These are phyloP conservation scores for Tillandsia fasciculata DNA, from an alignment of 176 grass and related monocot genomes.

Conservation along the genomic window DNA sequence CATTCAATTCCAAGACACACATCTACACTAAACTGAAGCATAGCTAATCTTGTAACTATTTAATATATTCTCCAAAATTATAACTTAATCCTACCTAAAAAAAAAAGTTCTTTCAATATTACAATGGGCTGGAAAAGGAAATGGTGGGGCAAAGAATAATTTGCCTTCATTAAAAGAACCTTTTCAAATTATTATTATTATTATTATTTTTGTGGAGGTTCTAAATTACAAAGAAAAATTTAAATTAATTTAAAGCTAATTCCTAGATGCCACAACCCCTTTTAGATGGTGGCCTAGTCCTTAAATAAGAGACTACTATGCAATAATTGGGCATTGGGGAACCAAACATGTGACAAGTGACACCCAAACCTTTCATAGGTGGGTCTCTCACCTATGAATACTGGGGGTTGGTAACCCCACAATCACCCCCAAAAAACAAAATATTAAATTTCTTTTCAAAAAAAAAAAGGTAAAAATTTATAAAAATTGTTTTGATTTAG, in stretches of 20 bases:
- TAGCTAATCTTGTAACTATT: neutral
- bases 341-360: constrained; percentile 30
- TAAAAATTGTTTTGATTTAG: too few species aligned
- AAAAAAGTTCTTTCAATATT: neutral
- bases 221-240: too few species aligned
- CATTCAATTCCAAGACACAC: too few species aligned
- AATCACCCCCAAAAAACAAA: too few species aligned
- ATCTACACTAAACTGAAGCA: neutral
- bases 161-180: neutral
- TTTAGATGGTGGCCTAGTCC: constrained; percentile 34
- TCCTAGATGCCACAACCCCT: constrained; percentile 30
- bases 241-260: constrained; percentile 18
- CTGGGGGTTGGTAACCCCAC: neutral
- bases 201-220: too few species aligned
- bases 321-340: constrained; percentile 21
- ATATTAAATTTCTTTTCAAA: too few species aligned
- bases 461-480: too few species aligned
- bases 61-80: too few species aligned
- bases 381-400: constrained; percentile 12
- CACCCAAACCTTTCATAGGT: constrained; percentile 25
- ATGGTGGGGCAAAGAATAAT: neutral
- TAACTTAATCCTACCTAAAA: too few species aligned
- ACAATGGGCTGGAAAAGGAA: neutral
- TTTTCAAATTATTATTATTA: too few species aligned
- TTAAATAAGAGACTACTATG: constrained; percentile 7